Evolutionary conservation across 1,139 yeast species (phyloP).

Genomic region (Hemisphaericaspora lyxosophila): DNA sequence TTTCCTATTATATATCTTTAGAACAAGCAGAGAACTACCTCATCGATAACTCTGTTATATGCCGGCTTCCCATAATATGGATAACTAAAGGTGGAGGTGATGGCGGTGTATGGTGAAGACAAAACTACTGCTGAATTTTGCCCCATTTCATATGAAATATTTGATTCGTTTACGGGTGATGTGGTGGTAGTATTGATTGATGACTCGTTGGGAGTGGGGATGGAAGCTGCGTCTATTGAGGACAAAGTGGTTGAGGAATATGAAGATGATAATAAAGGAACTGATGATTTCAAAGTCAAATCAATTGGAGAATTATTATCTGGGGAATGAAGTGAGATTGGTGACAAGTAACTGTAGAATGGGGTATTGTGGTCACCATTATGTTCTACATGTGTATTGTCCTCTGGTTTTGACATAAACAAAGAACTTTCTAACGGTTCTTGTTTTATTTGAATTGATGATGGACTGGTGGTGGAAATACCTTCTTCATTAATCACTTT

Average conservation of each 20-base stretch:
- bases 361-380: constrained; percentile 6
- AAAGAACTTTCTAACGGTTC: constrained; percentile 3
- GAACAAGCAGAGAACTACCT: constrained; percentile 40
- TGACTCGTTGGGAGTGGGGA: constrained; percentile 15
- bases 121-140: constrained; percentile 55
- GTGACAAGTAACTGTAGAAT: constrained; percentile 43
- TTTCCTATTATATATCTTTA: too few relatives aligned
- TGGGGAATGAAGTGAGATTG: constrained; percentile 46
- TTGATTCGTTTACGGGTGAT: constrained; percentile 12
- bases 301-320: constrained; percentile 43
- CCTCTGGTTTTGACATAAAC: background rate
- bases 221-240: constrained; percentile 20
- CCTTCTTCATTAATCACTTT: constrained; percentile 2
- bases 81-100: constrained; percentile 1
- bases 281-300: constrained; percentile 31
- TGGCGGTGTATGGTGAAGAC: constrained; percentile 15
- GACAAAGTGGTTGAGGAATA: constrained; percentile 43
- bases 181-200: constrained; percentile 8
- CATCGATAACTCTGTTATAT: background rate
- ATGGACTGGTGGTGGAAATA: constrained; percentile 5
- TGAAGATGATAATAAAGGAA: constrained; percentile 22
- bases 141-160: constrained; percentile 41
- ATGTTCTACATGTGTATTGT: background rate
- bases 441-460: constrained; percentile 7
- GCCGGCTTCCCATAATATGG: background rate